Base-by-base conservation (phyloP, 345 rosid species). In the Hibiscus mutabilis region DNA sequence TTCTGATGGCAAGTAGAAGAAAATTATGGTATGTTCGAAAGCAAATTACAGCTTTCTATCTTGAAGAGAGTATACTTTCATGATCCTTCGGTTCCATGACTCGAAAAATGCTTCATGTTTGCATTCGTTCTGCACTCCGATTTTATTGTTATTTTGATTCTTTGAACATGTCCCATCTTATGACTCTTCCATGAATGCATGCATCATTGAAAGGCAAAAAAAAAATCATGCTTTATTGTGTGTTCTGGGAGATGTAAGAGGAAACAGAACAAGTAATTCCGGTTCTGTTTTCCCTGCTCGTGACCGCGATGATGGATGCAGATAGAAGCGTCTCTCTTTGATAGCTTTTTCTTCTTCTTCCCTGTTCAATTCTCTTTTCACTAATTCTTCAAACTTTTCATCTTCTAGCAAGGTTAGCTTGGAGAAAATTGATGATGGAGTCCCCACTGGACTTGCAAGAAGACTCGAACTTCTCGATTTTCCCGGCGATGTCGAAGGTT, bases 291-390 rank as follows among this genome's bases (percentile, higher is more conserved):
- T 76, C 71, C 86, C 82, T 73, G 79, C 85, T 76, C 70, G 78
- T 68, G 90, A 86, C 52, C 83, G 74, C 19, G 92, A 89, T 3
- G 96, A 89, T 11, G 88, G 90, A 74, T 86, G 97, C 77, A 92
- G 76, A 73, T 86, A 88, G 81, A 91, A 89, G 24, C 90, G 80
- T 77, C 85, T 82, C 76, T 89, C 97, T 74, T 82, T 84, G 46
- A 89, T 84, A 44, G 96, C 97, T 72, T 77, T 88, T 76, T 88
- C 96, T 79, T 92, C 97, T 84, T 88, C 91, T 78, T 85, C 80
- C 11, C 68, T 83, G 72, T 89, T 84, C 69, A 88, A 24, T 70
- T 78, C 80, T 58, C 47, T 42, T 59, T 62, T 63, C 21, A 66
- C 55, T 76, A 79, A 70, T 69, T 84, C 81, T 73, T 76, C 77